Base-by-base conservation (phyloP, 164 flowering plant species). In the Cinnamomum micranthum region DNA sequence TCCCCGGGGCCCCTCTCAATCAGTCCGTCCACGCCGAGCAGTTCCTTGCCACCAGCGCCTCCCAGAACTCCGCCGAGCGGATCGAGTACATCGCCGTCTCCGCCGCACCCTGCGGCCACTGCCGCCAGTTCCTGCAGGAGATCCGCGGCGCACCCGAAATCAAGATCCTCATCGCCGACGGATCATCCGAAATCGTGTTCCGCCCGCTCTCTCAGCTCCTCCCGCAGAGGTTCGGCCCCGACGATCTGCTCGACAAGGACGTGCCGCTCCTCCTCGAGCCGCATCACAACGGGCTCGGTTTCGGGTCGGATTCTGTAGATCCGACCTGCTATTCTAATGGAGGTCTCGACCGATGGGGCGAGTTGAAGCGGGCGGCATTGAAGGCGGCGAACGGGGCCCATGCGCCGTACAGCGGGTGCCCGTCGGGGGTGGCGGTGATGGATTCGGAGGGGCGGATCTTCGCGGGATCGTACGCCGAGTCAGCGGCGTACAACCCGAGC, bases 11-110 rank as follows among this genome's bases (percentile, higher is more conserved):
- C 14, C 98, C 98, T 9, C 89, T 95, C 71, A 87, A 93, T 82
- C 95, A 95, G 41, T 87, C 97, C 33, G 85, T 95, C 79, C 97
- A 95, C 85, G 97, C 98, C 50, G 98, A 94, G 78, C 98, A 94
- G 73, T 94, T 91, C 78, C 86, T 92, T 70, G 35, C 88, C 80
- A 83, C 92, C 77, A 95, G 90, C 74, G 89, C 92, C 76, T 72
- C 86, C 74, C 78, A 88, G 75, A 78, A 92, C 74, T 78, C 78
- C 62, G 88, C 85, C 71, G 58, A 87, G 62, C 47, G 35, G 4
- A 80, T 95, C 76, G 35, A 65, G 0, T 73, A 72, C 86, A 25
- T 93, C 77, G 98, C 94, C 76, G 96, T 92, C 77, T 93, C 98
- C 70, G 73, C 90, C 74, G 88, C 94, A 75, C 99, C 99, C 23